A percentile compares a stretch with the other conserved stretches of the same genome.
These are phyloP conservation scores for Pulveroboletus sp. DNA, from an alignment of 768 basidiomycete genomes.

Conservation along the genomic window DNA sequence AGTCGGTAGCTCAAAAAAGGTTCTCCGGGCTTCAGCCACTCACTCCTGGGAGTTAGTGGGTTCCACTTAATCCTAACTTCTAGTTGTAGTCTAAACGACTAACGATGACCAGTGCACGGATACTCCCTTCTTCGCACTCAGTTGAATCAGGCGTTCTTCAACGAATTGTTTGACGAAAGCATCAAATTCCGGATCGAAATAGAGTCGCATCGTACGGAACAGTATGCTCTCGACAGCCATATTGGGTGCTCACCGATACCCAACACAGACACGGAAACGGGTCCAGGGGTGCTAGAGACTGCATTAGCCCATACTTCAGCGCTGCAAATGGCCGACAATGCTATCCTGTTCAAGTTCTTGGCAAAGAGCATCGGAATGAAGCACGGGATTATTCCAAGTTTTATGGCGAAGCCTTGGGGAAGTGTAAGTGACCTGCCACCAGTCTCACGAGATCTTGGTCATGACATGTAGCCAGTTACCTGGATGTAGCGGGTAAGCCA, in stretches of 20 bases:
- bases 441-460: conserved; percentile 1
- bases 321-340: conserved; percentile 83
- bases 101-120: conserved; percentile 72
- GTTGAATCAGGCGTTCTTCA: conserved; percentile 85
- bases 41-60: conserved; percentile 83
- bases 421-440: conserved; percentile 49
- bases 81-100: conserved; percentile 1
- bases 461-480: conserved; percentile 56
- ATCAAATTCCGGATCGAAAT: conserved; percentile 69
- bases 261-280: conserved; percentile 80
- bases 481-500: conserved; percentile 83
- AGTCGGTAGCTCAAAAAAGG: conserved; percentile 69
- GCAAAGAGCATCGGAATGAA: conserved; percentile 92
- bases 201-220: conserved; percentile 75
- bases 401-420: conserved; percentile 98
- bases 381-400: conserved; percentile 85
- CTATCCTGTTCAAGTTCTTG: conserved; percentile 85
- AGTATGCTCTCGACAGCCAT: background rate
- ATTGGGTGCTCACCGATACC: background rate
- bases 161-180: conserved; percentile 77
- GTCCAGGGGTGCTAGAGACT: conserved; percentile 83
- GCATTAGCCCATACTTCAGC: conserved; percentile 82
- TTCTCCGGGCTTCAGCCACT: conserved; percentile 72
- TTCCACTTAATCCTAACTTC: background rate
- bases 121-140: conserved; percentile 92